Conservation (phyloP, 108 stramenopile species). For the Pseudonitzschia delicatissima region DNA sequence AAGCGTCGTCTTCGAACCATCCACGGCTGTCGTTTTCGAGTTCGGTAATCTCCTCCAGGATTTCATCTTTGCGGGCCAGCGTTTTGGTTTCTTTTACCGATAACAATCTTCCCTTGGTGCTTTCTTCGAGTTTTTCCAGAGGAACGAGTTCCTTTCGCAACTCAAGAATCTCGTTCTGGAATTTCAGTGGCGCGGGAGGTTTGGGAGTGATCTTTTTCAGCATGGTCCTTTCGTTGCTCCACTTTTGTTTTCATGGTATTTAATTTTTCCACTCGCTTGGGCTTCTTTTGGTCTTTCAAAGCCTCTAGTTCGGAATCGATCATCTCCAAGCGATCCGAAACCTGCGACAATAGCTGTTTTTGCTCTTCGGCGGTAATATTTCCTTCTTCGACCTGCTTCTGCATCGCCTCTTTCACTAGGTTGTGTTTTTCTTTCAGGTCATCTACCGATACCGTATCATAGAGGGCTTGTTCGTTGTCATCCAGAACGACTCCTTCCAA, state of each 20-base stretch:
- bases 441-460: conserved; percentile 60
- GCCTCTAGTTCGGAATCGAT: conserved; percentile 55
- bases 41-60: conserved; percentile 59
- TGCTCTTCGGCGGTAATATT: conserved; percentile 55
- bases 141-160: conserved; percentile 61
- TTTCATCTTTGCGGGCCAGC: conserved; percentile 69
- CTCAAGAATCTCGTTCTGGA: conserved; percentile 56
- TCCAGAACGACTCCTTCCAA: conserved; percentile 66
- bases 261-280: conserved; percentile 58
- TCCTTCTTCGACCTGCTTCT: conserved; percentile 71
- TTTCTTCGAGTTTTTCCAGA: conserved; percentile 55
- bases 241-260: conserved; percentile 39
- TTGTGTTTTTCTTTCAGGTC: conserved; percentile 65
- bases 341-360: conserved; percentile 51
- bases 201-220: conserved; percentile 38
- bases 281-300: conserved; percentile 47
- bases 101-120: conserved; percentile 62
- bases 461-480: conserved; percentile 80
- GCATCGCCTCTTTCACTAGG: conserved; percentile 54
- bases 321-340: conserved; percentile 52
- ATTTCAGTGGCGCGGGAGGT: conserved; percentile 50
- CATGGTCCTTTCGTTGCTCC: conserved; percentile 50
- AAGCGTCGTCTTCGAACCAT: conserved; percentile 83
- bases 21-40: conserved; percentile 64
- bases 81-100: conserved; percentile 70